A percentile compares a stretch with the other conserved stretches of the same genome.
Evolutionary conservation across 176 grass and related monocot species (phyloP).

Genomic region (Secale cereale): DNA sequence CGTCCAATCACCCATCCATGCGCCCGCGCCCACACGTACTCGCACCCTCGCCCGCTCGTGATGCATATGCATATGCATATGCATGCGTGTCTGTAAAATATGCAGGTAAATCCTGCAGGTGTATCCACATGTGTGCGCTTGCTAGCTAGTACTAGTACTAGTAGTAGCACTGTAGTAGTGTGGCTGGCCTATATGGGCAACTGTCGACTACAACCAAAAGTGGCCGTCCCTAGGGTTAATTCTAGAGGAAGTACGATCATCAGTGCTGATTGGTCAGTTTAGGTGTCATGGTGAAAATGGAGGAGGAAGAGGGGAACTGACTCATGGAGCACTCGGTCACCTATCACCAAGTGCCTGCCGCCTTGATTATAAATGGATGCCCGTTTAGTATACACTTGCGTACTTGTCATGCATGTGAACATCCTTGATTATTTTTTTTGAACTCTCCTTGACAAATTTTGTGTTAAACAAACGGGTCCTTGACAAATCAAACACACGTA

Average conservation of each 20-base stretch:
- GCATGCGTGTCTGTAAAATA: background rate
- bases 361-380: background rate
- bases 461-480: background rate
- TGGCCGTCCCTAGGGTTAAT: slow-evolving; percentile 22
- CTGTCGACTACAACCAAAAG: slow-evolving; percentile 23
- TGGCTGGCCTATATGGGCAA: background rate
- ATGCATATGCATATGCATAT: background rate
- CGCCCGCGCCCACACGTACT: no score
- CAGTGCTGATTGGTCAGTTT: slow-evolving; percentile 8
- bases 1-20: background rate
- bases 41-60: background rate
- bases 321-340: slow-evolving; percentile 44
- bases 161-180: no score
- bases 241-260: background rate
- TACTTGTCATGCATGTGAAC: background rate
- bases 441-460: no score
- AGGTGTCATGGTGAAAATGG: slow-evolving; percentile 29
- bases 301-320: slow-evolving; percentile 26
- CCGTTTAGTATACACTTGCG: background rate
- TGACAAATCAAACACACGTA: background rate
- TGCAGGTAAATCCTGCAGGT: background rate
- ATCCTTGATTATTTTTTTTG: background rate
- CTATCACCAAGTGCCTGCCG: background rate
- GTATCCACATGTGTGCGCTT: background rate
- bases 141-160: background rate